phyloP scores from a whole-genome alignment of 805 yeast species.

The Pichia insulana region DNA sequence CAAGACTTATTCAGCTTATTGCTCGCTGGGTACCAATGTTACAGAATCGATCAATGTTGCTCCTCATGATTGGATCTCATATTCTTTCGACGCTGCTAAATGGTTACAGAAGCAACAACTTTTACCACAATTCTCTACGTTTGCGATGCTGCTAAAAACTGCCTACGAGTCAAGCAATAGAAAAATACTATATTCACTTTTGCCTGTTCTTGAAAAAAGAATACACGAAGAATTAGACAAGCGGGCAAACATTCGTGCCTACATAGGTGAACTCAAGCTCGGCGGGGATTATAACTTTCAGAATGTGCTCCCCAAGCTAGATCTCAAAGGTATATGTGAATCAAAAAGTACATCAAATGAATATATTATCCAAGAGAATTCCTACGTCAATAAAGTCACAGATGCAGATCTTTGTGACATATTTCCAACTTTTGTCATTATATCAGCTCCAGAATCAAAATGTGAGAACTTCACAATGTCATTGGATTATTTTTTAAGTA shows the following conservation, averaged over 20 bases:
- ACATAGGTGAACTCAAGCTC: slow-evolving; percentile 6
- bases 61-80: slow-evolving; percentile 44
- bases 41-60: slow-evolving; percentile 54
- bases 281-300: not conserved
- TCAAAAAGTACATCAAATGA: too few species aligned
- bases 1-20: slow-evolving; percentile 37
- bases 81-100: slow-evolving; percentile 38
- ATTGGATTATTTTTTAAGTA: slow-evolving; percentile 26
- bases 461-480: slow-evolving; percentile 28
- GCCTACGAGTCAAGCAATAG: slow-evolving; percentile 36
- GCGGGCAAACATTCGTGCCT: slow-evolving; percentile 31
- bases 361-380: too few species aligned
- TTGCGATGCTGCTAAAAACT: slow-evolving; percentile 39
- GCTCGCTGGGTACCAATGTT: slow-evolving; percentile 49
- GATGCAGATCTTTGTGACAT: slow-evolving; percentile 44
- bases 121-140: slow-evolving; percentile 45
- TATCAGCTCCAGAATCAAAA: slow-evolving; percentile 19
- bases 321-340: too few species aligned
- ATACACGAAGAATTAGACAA: slow-evolving; percentile 35
- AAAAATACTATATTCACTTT: slow-evolving; percentile 27
- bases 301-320: not conserved
- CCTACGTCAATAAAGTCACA: slow-evolving; percentile 34
- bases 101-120: slow-evolving; percentile 43
- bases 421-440: slow-evolving; percentile 46
- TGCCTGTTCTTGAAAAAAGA: slow-evolving; percentile 28